Percentiles rank a stretch among this genome's conserved stretches.
Evolutionary conservation across 176 grass and related monocot species (phyloP).

Genomic region (Paspalum vaginatum): DNA sequence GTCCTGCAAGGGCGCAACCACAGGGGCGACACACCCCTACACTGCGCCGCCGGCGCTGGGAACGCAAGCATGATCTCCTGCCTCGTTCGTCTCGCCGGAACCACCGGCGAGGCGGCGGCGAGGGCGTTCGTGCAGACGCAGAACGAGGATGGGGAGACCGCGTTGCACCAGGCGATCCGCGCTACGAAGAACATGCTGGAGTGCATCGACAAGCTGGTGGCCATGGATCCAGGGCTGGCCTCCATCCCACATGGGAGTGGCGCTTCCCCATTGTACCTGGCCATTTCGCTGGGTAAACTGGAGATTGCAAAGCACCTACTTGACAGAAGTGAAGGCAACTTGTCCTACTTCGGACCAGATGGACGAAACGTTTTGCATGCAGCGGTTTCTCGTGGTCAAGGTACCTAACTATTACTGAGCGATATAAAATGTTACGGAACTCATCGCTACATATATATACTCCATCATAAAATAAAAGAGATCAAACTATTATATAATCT

Average conservation of each 20-base stretch:
- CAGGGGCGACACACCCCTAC: not conserved
- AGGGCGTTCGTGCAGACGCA: not conserved
- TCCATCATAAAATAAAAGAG: too few species aligned
- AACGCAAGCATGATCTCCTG: not conserved
- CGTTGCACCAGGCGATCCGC: not conserved
- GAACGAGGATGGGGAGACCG: constrained; percentile 13
- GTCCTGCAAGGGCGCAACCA: not conserved
- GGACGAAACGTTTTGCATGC: constrained; percentile 1
- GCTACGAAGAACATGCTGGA: not conserved
- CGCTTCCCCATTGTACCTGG: not conserved
- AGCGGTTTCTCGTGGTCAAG: too few species aligned
- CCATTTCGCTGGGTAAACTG: not conserved
- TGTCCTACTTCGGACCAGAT: not conserved
- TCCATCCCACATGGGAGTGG: not conserved
- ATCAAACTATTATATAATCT: too few species aligned
- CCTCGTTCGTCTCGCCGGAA: not conserved
- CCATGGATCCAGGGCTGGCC: not conserved
- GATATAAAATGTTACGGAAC: too few species aligned
- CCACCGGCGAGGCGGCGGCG: too few species aligned
- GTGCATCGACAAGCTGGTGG: not conserved
- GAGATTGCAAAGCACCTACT: not conserved
- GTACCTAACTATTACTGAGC: too few species aligned
- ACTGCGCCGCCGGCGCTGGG: not conserved
- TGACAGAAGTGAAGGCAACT: not conserved
- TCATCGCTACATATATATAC: too few species aligned